Percentiles rank a stretch among this genome's conserved stretches.
These are phyloP conservation scores for Phytophthora foliorum DNA, from an alignment of 352 stramenopile genomes.

Conservation along the genomic window DNA sequence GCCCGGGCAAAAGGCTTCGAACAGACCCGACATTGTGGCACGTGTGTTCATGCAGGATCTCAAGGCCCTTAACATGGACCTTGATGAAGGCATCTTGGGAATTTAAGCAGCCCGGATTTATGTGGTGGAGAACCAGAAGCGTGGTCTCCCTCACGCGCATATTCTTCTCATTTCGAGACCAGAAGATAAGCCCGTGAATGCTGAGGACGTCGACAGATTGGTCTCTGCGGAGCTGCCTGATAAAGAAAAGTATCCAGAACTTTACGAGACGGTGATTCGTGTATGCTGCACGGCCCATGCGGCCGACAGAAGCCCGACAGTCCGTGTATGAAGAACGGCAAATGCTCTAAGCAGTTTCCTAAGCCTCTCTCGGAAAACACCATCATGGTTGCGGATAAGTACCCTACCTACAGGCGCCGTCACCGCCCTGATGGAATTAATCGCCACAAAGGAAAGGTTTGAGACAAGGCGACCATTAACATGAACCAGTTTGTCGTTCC, in stretches of 20 bases:
- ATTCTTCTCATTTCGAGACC: constrained; percentile 54
- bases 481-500: constrained; percentile 64
- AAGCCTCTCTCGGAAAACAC: too few species aligned
- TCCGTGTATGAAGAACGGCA: too few species aligned
- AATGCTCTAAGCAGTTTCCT: too few species aligned
- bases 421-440: background rate
- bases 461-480: constrained; percentile 24
- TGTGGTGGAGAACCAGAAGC: constrained; percentile 64
- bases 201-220: too few species aligned
- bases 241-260: too few species aligned
- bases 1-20: too few species aligned
- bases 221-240: too few species aligned
- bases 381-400: too few species aligned
- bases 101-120: constrained; percentile 32
- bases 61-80: constrained; percentile 26
- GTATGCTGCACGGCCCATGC: too few species aligned
- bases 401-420: background rate
- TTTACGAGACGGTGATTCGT: too few species aligned
- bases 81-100: constrained; percentile 36
- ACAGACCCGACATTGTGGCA: too few species aligned
- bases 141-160: constrained; percentile 56
- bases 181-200: constrained; percentile 34
- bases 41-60: constrained; percentile 37
- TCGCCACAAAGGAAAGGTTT: background rate
- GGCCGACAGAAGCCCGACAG: too few species aligned